Conservation (phyloP, 2,329 filamentous ascomycete genomes). For the Sodiomyces alkalinus region DNA sequence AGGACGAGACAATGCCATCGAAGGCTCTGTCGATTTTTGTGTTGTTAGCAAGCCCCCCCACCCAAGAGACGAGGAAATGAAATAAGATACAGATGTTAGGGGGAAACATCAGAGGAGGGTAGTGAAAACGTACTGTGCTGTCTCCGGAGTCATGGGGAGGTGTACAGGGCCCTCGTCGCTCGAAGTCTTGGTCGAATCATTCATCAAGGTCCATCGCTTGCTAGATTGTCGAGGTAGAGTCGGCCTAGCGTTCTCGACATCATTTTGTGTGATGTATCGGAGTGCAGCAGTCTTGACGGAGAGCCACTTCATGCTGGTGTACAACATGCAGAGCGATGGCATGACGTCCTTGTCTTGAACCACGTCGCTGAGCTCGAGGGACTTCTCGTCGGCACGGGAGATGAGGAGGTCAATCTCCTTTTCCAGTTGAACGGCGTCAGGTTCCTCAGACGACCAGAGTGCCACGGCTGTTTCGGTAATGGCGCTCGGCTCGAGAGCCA, state of each 20-base stretch:
- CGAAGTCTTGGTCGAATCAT: constrained; percentile 40
- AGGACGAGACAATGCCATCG: constrained; percentile 72
- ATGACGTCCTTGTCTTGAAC: constrained; percentile 83
- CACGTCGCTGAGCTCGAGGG: constrained; percentile 63
- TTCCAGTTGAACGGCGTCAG: constrained; percentile 42
- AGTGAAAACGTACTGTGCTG: constrained; percentile 48
- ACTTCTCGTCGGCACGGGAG: constrained; percentile 39
- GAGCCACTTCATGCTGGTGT: constrained; percentile 98
- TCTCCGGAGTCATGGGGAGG: constrained; percentile 76
- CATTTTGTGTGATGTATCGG: constrained; percentile 64
- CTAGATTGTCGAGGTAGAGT: constrained; percentile 40
- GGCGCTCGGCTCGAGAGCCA: constrained; percentile 55
- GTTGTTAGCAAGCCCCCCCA: too few species aligned
- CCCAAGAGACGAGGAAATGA: too few species aligned
- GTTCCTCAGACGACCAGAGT: constrained; percentile 42
- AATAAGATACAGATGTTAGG: neutral
- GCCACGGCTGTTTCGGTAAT: constrained; percentile 56
- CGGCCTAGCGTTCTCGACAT: constrained; percentile 48
- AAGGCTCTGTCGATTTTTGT: constrained; percentile 47
- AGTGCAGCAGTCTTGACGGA: constrained; percentile 68
- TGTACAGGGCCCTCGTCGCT: constrained; percentile 57
- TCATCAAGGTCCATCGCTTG: constrained; percentile 72
- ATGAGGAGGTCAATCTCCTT: constrained; percentile 46
- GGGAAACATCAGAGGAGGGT: neutral
- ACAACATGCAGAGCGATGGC: constrained; percentile 69